Conservation (phyloP, 768 basidiomycete genomes). For the Phaeotremella skinneri region DNA sequence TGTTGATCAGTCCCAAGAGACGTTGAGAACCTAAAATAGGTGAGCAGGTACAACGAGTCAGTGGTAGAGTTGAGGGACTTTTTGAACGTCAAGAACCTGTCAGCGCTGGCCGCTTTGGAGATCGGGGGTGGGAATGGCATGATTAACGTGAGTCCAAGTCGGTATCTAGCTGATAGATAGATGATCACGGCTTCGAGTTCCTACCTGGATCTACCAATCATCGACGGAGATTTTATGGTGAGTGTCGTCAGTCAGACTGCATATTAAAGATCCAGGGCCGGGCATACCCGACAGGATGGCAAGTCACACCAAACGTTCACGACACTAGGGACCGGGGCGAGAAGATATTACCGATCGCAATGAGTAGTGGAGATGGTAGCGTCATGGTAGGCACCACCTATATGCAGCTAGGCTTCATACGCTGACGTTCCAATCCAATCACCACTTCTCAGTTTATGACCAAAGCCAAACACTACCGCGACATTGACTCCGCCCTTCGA, state of each 20-base stretch:
- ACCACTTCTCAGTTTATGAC: conserved; percentile 50
- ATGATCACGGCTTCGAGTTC: conserved; percentile 33
- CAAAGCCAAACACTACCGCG: conserved; percentile 54
- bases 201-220: conserved; percentile 30
- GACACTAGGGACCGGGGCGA: conserved; percentile 21
- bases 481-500: conserved; percentile 57
- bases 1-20: background rate
- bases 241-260: conserved; percentile 17
- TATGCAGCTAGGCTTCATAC: too few relatives aligned
- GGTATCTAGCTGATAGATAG: too few relatives aligned
- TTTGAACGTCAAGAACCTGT: conserved; percentile 30
- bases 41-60: conserved; percentile 51
- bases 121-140: conserved; percentile 56
- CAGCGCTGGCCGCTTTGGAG: conserved; percentile 49
- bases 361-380: conserved; percentile 53
- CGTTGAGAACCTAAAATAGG: conserved; percentile 2
- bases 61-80: conserved; percentile 40
- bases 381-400: conserved; percentile 45
- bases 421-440: conserved; percentile 16
- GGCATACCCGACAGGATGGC: conserved; percentile 49
- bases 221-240: conserved; percentile 43
- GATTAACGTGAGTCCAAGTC: too few relatives aligned
- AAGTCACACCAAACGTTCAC: conserved; percentile 37
- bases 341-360: conserved; percentile 51
- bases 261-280: conserved; percentile 53